Percentiles rank a stretch among this genome's conserved stretches.
These are phyloP conservation scores for Naganishia sp. DNA, from an alignment of 1,284 basidiomycete species.

Conservation along the genomic window DNA sequence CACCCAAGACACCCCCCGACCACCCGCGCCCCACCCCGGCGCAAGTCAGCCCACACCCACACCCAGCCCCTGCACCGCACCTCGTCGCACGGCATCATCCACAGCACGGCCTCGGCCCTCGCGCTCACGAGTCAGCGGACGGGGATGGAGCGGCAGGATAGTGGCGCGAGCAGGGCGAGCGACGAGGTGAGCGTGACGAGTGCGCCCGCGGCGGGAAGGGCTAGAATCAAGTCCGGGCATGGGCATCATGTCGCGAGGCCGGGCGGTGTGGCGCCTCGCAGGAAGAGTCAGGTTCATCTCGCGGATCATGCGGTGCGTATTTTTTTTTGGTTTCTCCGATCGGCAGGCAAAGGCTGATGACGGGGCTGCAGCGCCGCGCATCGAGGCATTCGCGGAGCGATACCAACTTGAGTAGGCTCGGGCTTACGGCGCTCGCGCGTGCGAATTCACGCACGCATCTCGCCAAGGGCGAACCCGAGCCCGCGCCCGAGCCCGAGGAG, in stretches of 20 bases:
- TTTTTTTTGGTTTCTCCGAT: neutral
- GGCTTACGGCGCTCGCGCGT: constrained; percentile 12
- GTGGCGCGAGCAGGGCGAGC: constrained; percentile 1
- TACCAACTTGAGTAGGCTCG: constrained; percentile 16
- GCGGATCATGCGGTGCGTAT: constrained; percentile 11
- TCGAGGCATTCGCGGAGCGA: constrained; percentile 1
- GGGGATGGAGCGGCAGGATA: constrained; percentile 1
- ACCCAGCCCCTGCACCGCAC: neutral
- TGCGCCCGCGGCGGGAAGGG: constrained; percentile 3
- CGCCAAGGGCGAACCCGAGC: neutral
- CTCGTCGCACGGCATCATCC: neutral
- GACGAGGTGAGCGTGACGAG: constrained; percentile 14
- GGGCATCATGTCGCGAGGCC: neutral
- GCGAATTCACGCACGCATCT: constrained; percentile 6
- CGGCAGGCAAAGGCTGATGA: neutral
- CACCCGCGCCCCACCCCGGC: neutral
- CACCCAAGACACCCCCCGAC: neutral
- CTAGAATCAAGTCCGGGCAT: neutral
- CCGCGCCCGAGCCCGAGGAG: constrained; percentile 2
- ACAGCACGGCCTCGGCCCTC: neutral
- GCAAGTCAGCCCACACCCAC: neutral
- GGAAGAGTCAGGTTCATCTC: constrained; percentile 25
- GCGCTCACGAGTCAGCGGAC: neutral
- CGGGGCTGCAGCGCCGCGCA: neutral
- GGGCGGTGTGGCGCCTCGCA: neutral